Evolutionary conservation across 768 basidiomycete species (phyloP).

Genomic region (Mycena filopes): DNA sequence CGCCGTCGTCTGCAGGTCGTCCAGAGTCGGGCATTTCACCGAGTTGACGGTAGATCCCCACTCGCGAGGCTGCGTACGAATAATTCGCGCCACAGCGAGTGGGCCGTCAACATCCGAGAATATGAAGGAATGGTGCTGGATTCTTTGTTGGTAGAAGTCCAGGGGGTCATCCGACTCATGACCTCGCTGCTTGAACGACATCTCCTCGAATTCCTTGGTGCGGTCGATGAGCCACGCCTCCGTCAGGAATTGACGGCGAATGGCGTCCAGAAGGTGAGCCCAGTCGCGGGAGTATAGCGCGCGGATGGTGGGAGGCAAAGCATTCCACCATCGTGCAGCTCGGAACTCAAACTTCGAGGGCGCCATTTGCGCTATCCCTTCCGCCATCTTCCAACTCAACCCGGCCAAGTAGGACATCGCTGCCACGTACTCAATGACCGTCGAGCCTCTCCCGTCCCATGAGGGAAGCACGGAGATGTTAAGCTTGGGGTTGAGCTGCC

Average conservation of each 20-base stretch:
- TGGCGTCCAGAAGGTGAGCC: too few relatives aligned
- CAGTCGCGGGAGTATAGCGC: too few relatives aligned
- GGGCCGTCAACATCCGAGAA: constrained; percentile 1
- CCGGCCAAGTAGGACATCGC: too few relatives aligned
- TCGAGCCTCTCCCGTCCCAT: too few relatives aligned
- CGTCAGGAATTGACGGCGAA: too few relatives aligned
- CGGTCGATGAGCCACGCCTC: background rate
- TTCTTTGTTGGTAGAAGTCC: constrained; percentile 16
- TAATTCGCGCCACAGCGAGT: background rate
- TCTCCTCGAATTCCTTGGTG: constrained; percentile 9
- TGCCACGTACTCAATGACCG: too few relatives aligned
- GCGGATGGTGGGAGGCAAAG: too few relatives aligned
- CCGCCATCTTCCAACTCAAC: too few relatives aligned
- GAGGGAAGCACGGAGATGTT: too few relatives aligned
- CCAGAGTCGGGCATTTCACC: background rate
- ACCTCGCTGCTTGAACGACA: constrained; percentile 9
- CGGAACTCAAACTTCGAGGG: constrained; percentile 4
- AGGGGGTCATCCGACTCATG: constrained; percentile 7
- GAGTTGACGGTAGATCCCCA: constrained; percentile 13
- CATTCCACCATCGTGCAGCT: constrained; percentile 11
- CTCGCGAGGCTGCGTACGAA: constrained; percentile 4
- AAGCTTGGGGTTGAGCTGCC: too few relatives aligned
- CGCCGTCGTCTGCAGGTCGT: background rate
- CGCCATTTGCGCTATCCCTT: background rate
- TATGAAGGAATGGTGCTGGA: constrained; percentile 7